These are phyloP conservation scores for Isoetes taiwanensis DNA, from an alignment of 75 land plant species.

Conservation along the genomic window DNA sequence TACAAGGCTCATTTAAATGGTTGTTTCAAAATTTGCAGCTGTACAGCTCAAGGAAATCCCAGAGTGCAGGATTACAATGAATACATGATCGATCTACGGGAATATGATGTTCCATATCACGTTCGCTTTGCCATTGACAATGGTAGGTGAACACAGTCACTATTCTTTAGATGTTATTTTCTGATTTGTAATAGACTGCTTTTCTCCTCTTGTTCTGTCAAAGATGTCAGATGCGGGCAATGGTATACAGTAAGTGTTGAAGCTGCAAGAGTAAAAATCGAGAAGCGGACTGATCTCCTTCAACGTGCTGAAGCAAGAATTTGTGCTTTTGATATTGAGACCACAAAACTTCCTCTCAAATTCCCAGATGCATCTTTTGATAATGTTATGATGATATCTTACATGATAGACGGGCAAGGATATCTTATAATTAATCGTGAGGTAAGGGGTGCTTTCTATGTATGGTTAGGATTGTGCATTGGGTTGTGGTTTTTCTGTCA, in stretches of 20 bases:
- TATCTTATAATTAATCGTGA: constrained; percentile 87
- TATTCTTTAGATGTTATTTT: background rate
- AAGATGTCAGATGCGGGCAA: constrained; percentile 5
- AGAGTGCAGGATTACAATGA: constrained; percentile 66
- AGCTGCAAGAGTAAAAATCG: background rate
- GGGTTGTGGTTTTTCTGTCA: too few species aligned
- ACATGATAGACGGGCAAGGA: constrained; percentile 32
- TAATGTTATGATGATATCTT: constrained; percentile 2
- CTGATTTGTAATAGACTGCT: background rate
- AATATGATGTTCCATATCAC: constrained; percentile 99
- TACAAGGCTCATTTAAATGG: too few species aligned
- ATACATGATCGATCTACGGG: constrained; percentile 69
- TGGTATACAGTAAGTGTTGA: background rate
- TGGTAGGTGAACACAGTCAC: constrained; percentile 29
- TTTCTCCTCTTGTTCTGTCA: background rate
- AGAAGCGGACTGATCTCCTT: constrained; percentile 5
- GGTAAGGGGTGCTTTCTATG: constrained; percentile 24
- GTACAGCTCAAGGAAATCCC: constrained; percentile 29
- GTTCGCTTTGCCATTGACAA: constrained; percentile 95
- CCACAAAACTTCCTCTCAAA: background rate
- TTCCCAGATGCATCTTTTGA: constrained; percentile 7
- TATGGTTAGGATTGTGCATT: background rate
- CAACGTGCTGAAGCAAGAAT: background rate
- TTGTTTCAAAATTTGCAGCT: constrained; percentile 12
- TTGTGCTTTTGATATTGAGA: constrained; percentile 13